Evolutionary conservation across 345 rosid species (phyloP).

Genomic region (Chamaenerion angustifolium): DNA sequence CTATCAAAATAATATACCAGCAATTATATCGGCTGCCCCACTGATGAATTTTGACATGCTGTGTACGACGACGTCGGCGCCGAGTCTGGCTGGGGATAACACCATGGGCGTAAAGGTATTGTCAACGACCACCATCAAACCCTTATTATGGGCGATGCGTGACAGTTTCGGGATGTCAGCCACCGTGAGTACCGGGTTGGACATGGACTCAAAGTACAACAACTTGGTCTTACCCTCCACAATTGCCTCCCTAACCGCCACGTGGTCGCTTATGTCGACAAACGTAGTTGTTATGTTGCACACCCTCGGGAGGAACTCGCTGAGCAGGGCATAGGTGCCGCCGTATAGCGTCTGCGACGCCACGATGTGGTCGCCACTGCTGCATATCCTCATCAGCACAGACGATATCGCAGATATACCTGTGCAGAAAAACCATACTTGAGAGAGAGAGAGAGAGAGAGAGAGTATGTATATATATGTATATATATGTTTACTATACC

Average conservation of each 20-base stretch:
- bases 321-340: slow-evolving; percentile 75
- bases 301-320: slow-evolving; percentile 67
- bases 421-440: too few species aligned
- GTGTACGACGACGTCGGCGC: slow-evolving; percentile 92
- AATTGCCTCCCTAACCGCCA: slow-evolving; percentile 42
- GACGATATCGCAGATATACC: slow-evolving; percentile 96
- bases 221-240: slow-evolving; percentile 57
- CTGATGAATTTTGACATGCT: slow-evolving; percentile 91
- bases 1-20: slow-evolving; percentile 61
- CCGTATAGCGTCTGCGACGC: slow-evolving; percentile 70
- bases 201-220: slow-evolving; percentile 70
- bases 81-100: slow-evolving; percentile 74
- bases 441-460: too few species aligned
- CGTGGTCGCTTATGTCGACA: slow-evolving; percentile 52
- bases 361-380: slow-evolving; percentile 94
- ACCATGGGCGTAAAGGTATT: slow-evolving; percentile 92
- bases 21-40: slow-evolving; percentile 91
- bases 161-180: slow-evolving; percentile 73
- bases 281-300: slow-evolving; percentile 82
- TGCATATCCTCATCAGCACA: slow-evolving; percentile 74
- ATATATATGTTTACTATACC: too few species aligned
- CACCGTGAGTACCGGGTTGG: slow-evolving; percentile 72
- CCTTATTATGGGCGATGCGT: slow-evolving; percentile 66
- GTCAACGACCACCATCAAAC: slow-evolving; percentile 68
- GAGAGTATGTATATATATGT: too few species aligned